Conservation (phyloP, 164 flowering plant genomes). For the Dillenia suffruticosa region DNA sequence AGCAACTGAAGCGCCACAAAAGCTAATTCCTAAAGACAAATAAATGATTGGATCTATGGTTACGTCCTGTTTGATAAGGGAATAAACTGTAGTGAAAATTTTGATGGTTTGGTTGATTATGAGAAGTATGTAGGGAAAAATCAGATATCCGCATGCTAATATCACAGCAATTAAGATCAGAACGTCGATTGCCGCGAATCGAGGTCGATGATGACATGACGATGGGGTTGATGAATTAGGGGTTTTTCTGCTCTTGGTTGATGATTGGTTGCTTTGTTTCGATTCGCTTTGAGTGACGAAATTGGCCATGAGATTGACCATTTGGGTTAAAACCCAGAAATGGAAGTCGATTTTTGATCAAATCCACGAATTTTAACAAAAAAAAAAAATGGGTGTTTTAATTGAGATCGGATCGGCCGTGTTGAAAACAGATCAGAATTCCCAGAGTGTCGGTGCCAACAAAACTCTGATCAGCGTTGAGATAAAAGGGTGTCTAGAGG, state of each 20-base stretch:
- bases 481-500: no score
- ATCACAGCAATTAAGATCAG: constrained; percentile 66
- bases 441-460: no score
- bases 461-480: no score
- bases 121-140: constrained; percentile 51
- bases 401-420: no score
- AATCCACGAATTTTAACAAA: background rate
- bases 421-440: no score
- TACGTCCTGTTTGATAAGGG: constrained; percentile 44
- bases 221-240: constrained; percentile 25
- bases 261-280: constrained; percentile 25
- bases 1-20: constrained; percentile 40
- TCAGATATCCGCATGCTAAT: constrained; percentile 60
- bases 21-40: constrained; percentile 50
- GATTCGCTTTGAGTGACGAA: constrained; percentile 25
- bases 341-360: constrained; percentile 10
- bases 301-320: constrained; percentile 50
- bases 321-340: constrained; percentile 28
- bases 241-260: constrained; percentile 26
- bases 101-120: constrained; percentile 18
- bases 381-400: no score
- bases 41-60: constrained; percentile 50
- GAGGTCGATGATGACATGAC: constrained; percentile 41
- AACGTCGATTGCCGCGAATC: constrained; percentile 60
- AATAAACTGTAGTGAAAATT: constrained; percentile 18